Evolutionary conservation across 169 alveolate genomes (phyloP), one percentile per base, ranked within the genome.

Genomic region (Eimeria mitis): DNA sequence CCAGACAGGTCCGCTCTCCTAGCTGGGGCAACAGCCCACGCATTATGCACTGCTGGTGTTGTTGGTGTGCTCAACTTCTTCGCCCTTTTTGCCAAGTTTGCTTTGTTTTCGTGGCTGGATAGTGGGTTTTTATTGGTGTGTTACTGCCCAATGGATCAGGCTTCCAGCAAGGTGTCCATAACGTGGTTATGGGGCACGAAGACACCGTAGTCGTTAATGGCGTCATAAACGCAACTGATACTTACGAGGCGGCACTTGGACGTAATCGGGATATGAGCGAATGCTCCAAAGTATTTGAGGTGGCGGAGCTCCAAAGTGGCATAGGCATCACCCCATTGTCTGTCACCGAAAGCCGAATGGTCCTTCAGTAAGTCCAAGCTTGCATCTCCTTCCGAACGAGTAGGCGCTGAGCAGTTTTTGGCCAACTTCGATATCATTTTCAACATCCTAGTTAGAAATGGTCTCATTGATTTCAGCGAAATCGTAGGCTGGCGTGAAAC

Each of bases 141-240:
- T 4, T n/a, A 52, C 40, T 34, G 70, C 28, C 71, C 63, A 63
- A 6, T 54, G 92, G 59, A 61, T 63, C 83, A 87, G 92, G 92
- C 11, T 87, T 87, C 61, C 92, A 87, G 34, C 92, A 87, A 87
- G 92, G 92, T 49, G 81, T 87, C 65, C 92, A 87, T 49, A 87
- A 87, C 52, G 81, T 87, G 49, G 92, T 87, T 42, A 21, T 61
- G 44, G 92, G 92, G 54, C 92, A 87, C 52, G 92, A 87, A 87
- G 92, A 61, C 79, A 87, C 79, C 23, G 81, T 87, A 19, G 92
- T 87, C 63, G 34, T 87, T 28, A 40, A 23, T 87, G 92, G 92
- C 42, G 92, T 87, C n/a, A 59, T 87, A n/a, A 87, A 87, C 44
- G 92, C 92, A 14, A 87, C 92, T 59, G 92, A 87, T 63, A 87